A percentile compares a stretch with the other conserved stretches of the same genome.
Evolutionary conservation across 2,329 filamentous ascomycete species (phyloP).

Genomic region (Penicillium occitanis): DNA sequence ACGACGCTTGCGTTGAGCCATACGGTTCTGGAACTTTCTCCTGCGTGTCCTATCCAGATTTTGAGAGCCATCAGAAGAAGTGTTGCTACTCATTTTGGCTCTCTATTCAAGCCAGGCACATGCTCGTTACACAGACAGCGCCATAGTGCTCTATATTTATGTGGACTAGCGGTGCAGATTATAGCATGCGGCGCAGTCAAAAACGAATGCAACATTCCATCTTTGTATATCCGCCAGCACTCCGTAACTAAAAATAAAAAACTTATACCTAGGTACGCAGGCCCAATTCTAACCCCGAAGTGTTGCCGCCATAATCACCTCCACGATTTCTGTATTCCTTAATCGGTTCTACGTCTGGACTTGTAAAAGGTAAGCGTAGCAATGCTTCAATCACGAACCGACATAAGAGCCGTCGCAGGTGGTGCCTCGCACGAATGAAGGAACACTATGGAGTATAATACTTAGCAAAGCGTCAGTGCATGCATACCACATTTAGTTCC

Average conservation of each 20-base stretch:
- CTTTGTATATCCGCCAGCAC: not conserved
- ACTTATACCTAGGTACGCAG: not conserved
- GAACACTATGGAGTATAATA: not conserved
- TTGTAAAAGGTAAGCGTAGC: not conserved
- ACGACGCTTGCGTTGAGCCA: slow-evolving; percentile 1
- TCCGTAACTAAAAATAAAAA: not conserved
- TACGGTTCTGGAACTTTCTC: not conserved
- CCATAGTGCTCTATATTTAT: not conserved
- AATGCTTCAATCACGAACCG: not conserved
- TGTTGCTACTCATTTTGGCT: not conserved
- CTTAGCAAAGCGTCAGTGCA: not conserved
- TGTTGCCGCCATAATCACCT: not conserved
- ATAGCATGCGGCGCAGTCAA: not conserved
- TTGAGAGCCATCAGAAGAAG: not conserved
- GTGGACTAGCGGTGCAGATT: not conserved
- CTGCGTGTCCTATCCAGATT: not conserved
- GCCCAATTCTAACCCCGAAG: not conserved
- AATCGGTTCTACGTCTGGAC: not conserved
- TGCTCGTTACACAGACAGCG: not conserved
- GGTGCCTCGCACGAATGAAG: not conserved
- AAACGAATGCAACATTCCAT: not conserved
- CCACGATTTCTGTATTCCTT: not conserved
- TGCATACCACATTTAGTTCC: not conserved
- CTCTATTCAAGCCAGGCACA: not conserved
- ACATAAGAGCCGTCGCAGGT: not conserved